Conservation (phyloP, 441 rosid species). For the Syzygium malaccense region DNA sequence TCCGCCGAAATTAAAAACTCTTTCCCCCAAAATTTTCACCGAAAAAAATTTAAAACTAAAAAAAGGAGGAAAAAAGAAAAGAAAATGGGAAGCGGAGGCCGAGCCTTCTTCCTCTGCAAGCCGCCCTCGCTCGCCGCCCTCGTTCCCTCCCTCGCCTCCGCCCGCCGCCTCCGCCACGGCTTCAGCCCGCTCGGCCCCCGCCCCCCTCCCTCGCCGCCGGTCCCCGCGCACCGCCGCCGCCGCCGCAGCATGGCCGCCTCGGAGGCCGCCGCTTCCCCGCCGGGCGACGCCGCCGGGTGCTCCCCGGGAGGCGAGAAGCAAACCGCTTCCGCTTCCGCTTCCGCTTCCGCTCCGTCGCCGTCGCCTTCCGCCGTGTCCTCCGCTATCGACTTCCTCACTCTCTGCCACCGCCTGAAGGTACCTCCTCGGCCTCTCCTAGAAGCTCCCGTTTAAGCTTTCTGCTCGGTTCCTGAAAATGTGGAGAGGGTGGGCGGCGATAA, state of each 20-base stretch:
- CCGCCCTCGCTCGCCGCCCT: slow-evolving; percentile 37
- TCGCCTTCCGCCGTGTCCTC: slow-evolving; percentile 37
- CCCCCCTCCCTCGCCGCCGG: slow-evolving; percentile 5
- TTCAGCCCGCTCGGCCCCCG: slow-evolving; percentile 16
- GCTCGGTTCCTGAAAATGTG: background rate
- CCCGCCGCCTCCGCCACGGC: slow-evolving; percentile 18
- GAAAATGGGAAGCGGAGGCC: slow-evolving; percentile 23
- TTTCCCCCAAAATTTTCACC: background rate
- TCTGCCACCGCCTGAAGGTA: slow-evolving; percentile 87
- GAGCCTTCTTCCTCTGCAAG: slow-evolving; percentile 29
- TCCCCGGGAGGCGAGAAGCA: slow-evolving; percentile 9
- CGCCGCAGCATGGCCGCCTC: slow-evolving; percentile 44
- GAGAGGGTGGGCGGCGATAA: background rate
- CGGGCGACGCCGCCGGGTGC: slow-evolving; percentile 17
- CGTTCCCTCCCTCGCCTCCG: slow-evolving; percentile 27
- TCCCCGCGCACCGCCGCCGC: slow-evolving; percentile 23
- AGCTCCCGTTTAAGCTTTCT: background rate
- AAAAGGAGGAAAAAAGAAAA: background rate
- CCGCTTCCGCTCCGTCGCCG: background rate
- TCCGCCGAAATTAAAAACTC: background rate
- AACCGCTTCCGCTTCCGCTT: background rate
- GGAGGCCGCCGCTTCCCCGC: slow-evolving; percentile 23
- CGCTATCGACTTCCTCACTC: slow-evolving; percentile 76
- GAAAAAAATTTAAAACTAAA: background rate
- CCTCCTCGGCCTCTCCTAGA: background rate